Evolutionary conservation across 2,329 filamentous ascomycete genomes (phyloP).

Genomic region (Blastomyces silverae): DNA sequence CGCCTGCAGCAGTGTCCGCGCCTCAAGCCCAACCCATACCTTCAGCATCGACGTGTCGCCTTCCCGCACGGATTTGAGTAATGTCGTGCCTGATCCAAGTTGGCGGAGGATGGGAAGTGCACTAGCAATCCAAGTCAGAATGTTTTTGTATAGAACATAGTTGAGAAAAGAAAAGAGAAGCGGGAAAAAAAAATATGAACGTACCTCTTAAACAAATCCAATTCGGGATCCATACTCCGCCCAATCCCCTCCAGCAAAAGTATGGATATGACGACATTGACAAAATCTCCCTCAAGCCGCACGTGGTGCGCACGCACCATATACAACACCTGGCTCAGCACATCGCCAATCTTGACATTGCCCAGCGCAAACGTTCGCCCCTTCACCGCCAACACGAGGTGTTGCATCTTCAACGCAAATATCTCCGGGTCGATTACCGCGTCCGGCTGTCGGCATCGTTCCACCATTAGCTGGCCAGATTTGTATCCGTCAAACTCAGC

Average conservation of each 20-base stretch:
- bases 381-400: conserved; percentile 86
- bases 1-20: conserved; percentile 79
- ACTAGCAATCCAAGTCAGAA: conserved; percentile 44
- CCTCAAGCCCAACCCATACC: conserved; percentile 86
- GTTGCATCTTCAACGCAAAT: conserved; percentile 94
- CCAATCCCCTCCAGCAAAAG: conserved; percentile 91
- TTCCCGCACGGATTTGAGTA: conserved; percentile 56
- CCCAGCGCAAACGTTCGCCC: conserved; percentile 83
- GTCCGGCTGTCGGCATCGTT: conserved; percentile 85
- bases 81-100: conserved; percentile 58
- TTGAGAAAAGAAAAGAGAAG: background rate
- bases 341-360: conserved; percentile 92
- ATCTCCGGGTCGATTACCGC: conserved; percentile 83
- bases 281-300: conserved; percentile 90
- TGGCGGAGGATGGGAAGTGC: conserved; percentile 85
- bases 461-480: conserved; percentile 90
- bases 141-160: conserved; percentile 11
- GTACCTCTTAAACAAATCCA: conserved; percentile 75
- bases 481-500: conserved; percentile 97
- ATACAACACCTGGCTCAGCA: conserved; percentile 77
- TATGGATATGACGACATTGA: conserved; percentile 96
- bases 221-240: conserved; percentile 71
- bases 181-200: conserved; percentile 23
- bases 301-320: conserved; percentile 95
- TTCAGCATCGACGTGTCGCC: conserved; percentile 80